phyloP scores from a whole-genome alignment of 768 basidiomycete genomes.

The Hericium erinaceus region DNA sequence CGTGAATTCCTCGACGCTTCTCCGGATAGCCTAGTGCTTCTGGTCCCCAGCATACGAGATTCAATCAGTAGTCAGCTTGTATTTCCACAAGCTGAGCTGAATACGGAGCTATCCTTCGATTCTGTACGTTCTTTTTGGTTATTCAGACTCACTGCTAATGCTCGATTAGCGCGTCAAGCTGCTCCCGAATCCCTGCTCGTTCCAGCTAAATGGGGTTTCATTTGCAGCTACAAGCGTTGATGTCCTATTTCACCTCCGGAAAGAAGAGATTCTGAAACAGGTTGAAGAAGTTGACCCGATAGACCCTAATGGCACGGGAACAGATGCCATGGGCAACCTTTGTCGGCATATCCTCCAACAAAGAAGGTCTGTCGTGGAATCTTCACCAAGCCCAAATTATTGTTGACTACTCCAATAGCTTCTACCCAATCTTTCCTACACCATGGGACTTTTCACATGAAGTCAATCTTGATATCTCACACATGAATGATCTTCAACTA shows the following conservation, averaged over 20 bases:
- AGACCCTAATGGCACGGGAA: constrained; percentile 32
- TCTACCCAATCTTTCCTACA: constrained; percentile 91
- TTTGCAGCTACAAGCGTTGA: constrained; percentile 84
- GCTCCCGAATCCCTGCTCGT: constrained; percentile 80
- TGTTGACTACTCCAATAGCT: constrained; percentile 38
- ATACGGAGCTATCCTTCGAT: constrained; percentile 34
- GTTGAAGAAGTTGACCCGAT: constrained; percentile 47
- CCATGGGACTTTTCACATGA: constrained; percentile 67
- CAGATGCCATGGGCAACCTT: constrained; percentile 72
- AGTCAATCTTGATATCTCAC: constrained; percentile 85
- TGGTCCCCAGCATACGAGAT: constrained; percentile 81
- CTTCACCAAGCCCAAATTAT: neutral
- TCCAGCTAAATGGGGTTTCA: constrained; percentile 75
- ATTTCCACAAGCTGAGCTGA: constrained; percentile 72
- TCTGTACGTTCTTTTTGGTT: constrained; percentile 32
- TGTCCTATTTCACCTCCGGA: constrained; percentile 79
- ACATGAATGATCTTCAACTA: constrained; percentile 42
- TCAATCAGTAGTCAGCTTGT: constrained; percentile 70
- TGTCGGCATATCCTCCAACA: constrained; percentile 81
- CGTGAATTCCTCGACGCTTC: constrained; percentile 46
- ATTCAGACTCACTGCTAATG: neutral
- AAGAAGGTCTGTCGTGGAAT: constrained; percentile 47
- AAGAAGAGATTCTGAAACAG: constrained; percentile 68
- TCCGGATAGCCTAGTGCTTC: constrained; percentile 61
- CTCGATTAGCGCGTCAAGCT: constrained; percentile 56